phyloP scores from a whole-genome alignment of 495 filamentous ascomycete species.

The Talaromyces liani region DNA sequence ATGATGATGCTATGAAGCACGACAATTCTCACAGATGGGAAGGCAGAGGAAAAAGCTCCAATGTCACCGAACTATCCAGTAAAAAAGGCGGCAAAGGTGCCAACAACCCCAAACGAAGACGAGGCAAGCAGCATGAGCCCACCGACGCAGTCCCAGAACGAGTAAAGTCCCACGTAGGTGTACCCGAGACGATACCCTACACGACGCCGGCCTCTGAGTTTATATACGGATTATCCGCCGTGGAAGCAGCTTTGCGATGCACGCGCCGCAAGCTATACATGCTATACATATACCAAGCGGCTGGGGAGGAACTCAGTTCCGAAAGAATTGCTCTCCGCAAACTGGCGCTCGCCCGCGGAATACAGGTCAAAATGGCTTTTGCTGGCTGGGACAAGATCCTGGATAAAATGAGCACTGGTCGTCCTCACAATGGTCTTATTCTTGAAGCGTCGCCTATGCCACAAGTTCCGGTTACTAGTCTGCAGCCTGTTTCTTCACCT shows the following conservation, averaged over 20 bases:
- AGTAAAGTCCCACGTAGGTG: slow-evolving; percentile 29
- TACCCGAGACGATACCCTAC: slow-evolving; percentile 60
- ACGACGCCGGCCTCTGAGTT: slow-evolving; percentile 86
- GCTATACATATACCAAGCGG: slow-evolving; percentile 61
- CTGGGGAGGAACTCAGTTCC: slow-evolving; percentile 31
- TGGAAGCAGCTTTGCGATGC: slow-evolving; percentile 72
- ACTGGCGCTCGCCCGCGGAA: slow-evolving; percentile 48
- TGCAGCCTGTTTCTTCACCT: slow-evolving; percentile 40
- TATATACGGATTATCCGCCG: slow-evolving; percentile 74
- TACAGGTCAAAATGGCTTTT: slow-evolving; percentile 47
- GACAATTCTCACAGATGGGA: neutral
- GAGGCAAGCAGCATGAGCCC: slow-evolving; percentile 14
- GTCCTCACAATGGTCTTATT: slow-evolving; percentile 86
- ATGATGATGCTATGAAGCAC: slow-evolving; percentile 10
- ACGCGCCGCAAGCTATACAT: slow-evolving; percentile 69
- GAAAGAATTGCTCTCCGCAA: slow-evolving; percentile 42
- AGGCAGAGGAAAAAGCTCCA: neutral
- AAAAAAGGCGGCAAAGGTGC: neutral
- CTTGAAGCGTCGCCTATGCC: slow-evolving; percentile 83
- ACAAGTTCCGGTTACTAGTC: slow-evolving; percentile 55
- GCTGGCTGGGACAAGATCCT: slow-evolving; percentile 54
- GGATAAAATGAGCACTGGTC: slow-evolving; percentile 73
- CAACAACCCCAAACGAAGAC: neutral
- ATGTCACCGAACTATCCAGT: neutral
- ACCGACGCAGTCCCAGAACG: slow-evolving; percentile 29